Evolutionary conservation across 2,329 filamentous ascomycete species (phyloP).

Genomic region (Diaporthe ampelina): DNA sequence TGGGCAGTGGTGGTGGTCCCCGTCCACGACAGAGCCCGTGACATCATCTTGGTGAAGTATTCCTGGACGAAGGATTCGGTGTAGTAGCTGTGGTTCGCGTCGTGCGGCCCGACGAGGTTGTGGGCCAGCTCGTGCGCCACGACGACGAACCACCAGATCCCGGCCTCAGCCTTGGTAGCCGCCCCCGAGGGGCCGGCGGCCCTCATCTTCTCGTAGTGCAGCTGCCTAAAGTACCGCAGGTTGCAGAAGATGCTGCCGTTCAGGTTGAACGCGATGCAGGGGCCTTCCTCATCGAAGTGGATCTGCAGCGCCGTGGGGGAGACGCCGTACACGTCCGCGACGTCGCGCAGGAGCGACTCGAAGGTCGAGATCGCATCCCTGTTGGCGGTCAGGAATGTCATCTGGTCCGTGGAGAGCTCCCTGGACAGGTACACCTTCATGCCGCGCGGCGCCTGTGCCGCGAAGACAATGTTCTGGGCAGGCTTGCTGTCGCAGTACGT

Average conservation of each 20-base stretch:
- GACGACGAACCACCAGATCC: slow-evolving; percentile 95
- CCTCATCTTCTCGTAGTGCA: slow-evolving; percentile 73
- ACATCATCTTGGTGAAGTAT: slow-evolving; percentile 80
- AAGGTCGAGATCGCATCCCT: slow-evolving; percentile 77
- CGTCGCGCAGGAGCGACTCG: slow-evolving; percentile 76
- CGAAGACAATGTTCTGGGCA: slow-evolving; percentile 79
- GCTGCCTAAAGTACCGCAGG: slow-evolving; percentile 84
- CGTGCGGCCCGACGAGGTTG: slow-evolving; percentile 86
- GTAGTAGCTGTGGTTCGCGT: slow-evolving; percentile 85
- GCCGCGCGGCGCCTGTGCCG: slow-evolving; percentile 77
- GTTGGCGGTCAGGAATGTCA: slow-evolving; percentile 73
- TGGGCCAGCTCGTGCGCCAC: slow-evolving; percentile 96
- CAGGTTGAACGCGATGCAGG: slow-evolving; percentile 93
- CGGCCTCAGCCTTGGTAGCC: slow-evolving; percentile 71
- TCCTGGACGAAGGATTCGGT: slow-evolving; percentile 85
- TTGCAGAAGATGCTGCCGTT: slow-evolving; percentile 95
- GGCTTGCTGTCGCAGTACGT: slow-evolving; percentile 88
- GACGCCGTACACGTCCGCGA: slow-evolving; percentile 81
- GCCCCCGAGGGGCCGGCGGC: slow-evolving; percentile 44
- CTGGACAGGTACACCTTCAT: slow-evolving; percentile 81
- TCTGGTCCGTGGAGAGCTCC: slow-evolving; percentile 61
- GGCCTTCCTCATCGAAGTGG: slow-evolving; percentile 84
- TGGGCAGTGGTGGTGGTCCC: not conserved
- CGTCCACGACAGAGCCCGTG: slow-evolving; percentile 60
- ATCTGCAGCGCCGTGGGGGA: slow-evolving; percentile 80